These are phyloP conservation scores for Cladophialophora exuberans DNA, from an alignment of 2,329 filamentous ascomycete species.

Conservation along the genomic window DNA sequence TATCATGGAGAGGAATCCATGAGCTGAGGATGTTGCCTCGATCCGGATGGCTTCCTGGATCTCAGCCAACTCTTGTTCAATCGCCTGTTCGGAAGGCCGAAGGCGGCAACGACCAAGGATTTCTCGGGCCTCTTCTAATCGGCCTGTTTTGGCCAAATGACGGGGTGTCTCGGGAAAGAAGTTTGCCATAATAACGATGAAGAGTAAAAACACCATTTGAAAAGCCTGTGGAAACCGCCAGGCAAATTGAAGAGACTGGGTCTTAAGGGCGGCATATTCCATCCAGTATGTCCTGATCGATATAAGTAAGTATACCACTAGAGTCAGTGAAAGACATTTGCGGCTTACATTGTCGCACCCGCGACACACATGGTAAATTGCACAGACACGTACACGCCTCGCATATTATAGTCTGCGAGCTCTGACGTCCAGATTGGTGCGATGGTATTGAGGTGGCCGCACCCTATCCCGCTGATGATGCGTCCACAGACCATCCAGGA, in stretches of 20 bases:
- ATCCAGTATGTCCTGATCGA: slow-evolving; percentile 37
- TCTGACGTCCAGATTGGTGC: slow-evolving; percentile 37
- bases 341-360: slow-evolving; percentile 6
- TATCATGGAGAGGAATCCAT: slow-evolving; percentile 33
- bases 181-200: slow-evolving; percentile 56
- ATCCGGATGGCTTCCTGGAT: slow-evolving; percentile 35
- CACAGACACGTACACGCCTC: slow-evolving; percentile 36
- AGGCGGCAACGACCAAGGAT: slow-evolving; percentile 24
- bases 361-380: slow-evolving; percentile 32
- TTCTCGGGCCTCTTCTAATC: slow-evolving; percentile 30
- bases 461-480: slow-evolving; percentile 36
- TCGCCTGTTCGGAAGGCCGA: slow-evolving; percentile 11
- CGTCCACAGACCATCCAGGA: slow-evolving; percentile 34
- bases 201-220: slow-evolving; percentile 61
- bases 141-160: slow-evolving; percentile 33
- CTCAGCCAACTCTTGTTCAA: slow-evolving; percentile 34
- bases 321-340: neutral
- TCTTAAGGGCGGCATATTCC: slow-evolving; percentile 36
- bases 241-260: slow-evolving; percentile 42
- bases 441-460: slow-evolving; percentile 36
- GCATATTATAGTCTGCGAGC: slow-evolving; percentile 34
- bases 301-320: neutral
- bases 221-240: slow-evolving; percentile 66
- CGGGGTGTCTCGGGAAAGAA: slow-evolving; percentile 54
- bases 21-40: slow-evolving; percentile 32